Evolutionary conservation across 441 rosid species (phyloP).

Genomic region (Erysimum pusillum): DNA sequence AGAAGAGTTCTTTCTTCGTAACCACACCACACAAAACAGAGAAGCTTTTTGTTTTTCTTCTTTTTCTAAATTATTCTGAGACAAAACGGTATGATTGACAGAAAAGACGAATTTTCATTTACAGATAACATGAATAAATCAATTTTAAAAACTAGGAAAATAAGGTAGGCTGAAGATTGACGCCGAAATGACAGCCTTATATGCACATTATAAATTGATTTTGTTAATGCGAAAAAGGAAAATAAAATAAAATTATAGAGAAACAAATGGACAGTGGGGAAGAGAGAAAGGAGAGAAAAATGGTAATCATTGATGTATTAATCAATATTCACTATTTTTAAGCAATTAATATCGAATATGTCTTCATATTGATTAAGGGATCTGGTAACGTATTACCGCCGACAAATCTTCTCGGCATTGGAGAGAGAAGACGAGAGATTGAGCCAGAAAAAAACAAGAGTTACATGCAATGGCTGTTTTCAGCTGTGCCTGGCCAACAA

Average conservation of each 20-base stretch:
- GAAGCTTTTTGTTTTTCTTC: conserved; percentile 16
- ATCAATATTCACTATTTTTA: conserved; percentile 19
- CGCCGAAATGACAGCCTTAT: conserved; percentile 48
- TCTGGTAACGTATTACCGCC: conserved; percentile 41
- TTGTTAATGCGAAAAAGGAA: conserved; percentile 10
- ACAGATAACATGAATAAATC: conserved; percentile 12
- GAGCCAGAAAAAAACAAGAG: conserved; percentile 10
- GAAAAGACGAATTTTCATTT: conserved; percentile 28
- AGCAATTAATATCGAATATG: conserved; percentile 30
- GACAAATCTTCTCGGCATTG: conserved; percentile 40
- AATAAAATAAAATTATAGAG: not conserved
- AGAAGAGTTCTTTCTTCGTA: conserved; percentile 29
- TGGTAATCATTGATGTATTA: conserved; percentile 29
- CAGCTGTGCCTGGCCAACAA: conserved; percentile 39
- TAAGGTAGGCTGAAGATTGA: conserved; percentile 44
- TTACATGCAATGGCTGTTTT: conserved; percentile 35
- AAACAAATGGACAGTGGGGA: conserved; percentile 17
- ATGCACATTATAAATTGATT: conserved; percentile 35
- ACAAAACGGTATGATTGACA: conserved; percentile 37
- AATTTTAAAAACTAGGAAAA: conserved; percentile 14
- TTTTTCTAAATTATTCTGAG: conserved; percentile 3
- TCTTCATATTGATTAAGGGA: conserved; percentile 32
- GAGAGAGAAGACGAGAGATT: conserved; percentile 26
- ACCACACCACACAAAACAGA: conserved; percentile 39
- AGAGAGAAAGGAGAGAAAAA: not conserved